Percentiles rank a stretch among this genome's conserved stretches.
Evolutionary conservation across 495 filamentous ascomycete genomes (phyloP).

Genomic region (Extremus antarcticus): DNA sequence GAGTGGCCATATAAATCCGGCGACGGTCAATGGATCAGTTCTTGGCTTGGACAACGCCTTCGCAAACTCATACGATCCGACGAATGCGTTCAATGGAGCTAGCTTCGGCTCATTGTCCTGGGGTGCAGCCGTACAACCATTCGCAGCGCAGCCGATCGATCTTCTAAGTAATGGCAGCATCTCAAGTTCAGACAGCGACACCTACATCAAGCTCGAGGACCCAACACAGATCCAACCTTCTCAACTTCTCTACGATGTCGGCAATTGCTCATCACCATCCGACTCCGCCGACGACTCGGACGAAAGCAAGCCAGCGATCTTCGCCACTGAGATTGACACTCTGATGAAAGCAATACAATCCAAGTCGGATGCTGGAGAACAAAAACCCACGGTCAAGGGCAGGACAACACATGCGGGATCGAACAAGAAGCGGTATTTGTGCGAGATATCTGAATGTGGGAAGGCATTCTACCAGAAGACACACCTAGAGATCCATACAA

Average conservation of each 20-base stretch:
- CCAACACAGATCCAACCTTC: slow-evolving; percentile 26
- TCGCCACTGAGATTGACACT: slow-evolving; percentile 76
- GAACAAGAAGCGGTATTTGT: slow-evolving; percentile 59
- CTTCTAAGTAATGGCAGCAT: background rate
- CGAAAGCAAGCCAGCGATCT: slow-evolving; percentile 36
- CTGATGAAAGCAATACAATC: slow-evolving; percentile 87
- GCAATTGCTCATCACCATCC: background rate
- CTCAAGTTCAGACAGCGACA: slow-evolving; percentile 9
- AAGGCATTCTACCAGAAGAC: slow-evolving; percentile 89
- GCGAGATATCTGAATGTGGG: slow-evolving; percentile 61
- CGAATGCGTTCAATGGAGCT: background rate
- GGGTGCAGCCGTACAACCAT: background rate
- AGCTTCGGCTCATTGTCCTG: slow-evolving; percentile 14
- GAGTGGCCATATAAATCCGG: background rate
- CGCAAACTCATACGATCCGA: background rate
- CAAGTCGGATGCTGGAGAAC: slow-evolving; percentile 41
- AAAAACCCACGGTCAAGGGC: slow-evolving; percentile 26
- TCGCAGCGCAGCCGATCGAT: background rate
- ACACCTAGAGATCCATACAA: slow-evolving; percentile 81
- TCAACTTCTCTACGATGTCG: slow-evolving; percentile 21
- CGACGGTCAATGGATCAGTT: background rate
- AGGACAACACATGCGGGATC: slow-evolving; percentile 6
- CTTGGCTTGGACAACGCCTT: background rate
- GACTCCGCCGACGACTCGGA: slow-evolving; percentile 12
- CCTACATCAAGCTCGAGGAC: slow-evolving; percentile 28